A percentile compares a stretch with the other conserved stretches of the same genome.
Conservation (phyloP, 768 basidiomycete species). For the Hypsizygus marmoreus region DNA sequence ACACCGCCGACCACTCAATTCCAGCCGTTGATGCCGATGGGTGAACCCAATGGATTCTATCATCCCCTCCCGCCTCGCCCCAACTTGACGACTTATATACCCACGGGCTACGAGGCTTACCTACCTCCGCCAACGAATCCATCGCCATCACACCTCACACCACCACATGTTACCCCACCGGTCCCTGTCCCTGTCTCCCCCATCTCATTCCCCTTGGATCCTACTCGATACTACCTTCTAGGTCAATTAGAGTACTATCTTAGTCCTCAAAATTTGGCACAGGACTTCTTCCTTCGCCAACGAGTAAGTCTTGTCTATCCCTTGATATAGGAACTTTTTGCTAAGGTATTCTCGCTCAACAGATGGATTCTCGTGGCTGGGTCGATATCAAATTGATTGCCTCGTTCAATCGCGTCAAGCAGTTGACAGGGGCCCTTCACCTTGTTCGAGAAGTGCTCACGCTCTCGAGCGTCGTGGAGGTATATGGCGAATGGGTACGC, state of each 20-base stretch:
- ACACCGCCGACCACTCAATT: conserved; percentile 34
- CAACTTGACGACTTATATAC: conserved; percentile 27
- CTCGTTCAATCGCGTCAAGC: conserved; percentile 83
- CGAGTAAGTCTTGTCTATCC: conserved; percentile 48
- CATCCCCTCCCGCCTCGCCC: conserved; percentile 20
- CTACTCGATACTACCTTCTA: conserved; percentile 67
- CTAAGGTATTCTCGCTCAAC: conserved; percentile 1
- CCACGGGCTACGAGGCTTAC: conserved; percentile 30
- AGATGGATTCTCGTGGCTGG: conserved; percentile 95
- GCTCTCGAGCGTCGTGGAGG: conserved; percentile 70
- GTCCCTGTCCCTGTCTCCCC: conserved; percentile 49
- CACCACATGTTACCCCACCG: conserved; percentile 26
- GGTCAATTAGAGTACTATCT: conserved; percentile 92
- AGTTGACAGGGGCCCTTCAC: conserved; percentile 57
- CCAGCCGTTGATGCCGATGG: conserved; percentile 24
- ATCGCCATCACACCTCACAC: conserved; percentile 26
- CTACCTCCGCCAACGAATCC: conserved; percentile 19
- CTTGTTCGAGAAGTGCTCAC: conserved; percentile 71
- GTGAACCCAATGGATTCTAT: conserved; percentile 24
- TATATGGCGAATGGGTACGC: conserved; percentile 67
- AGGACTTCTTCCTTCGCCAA: conserved; percentile 81
- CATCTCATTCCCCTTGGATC: conserved; percentile 61
- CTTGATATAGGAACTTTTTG: background rate
- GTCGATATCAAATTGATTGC: conserved; percentile 79
- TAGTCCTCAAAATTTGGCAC: conserved; percentile 86